A percentile compares a stretch with the other conserved stretches of the same genome.
These are phyloP conservation scores for Salix koriyanagi DNA, from an alignment of 345 rosid species.

Conservation along the genomic window DNA sequence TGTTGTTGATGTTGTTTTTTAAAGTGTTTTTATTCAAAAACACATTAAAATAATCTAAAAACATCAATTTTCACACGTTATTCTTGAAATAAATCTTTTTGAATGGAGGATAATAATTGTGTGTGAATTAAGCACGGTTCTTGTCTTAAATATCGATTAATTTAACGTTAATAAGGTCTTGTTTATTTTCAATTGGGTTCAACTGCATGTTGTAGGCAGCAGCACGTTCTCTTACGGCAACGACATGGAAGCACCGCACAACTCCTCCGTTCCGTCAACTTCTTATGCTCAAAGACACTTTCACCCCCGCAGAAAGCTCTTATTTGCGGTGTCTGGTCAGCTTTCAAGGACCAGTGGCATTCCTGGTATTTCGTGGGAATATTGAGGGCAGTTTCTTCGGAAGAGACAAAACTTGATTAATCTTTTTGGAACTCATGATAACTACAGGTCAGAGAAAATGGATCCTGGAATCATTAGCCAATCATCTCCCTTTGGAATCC, in stretches of 20 bases:
- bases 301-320: background rate
- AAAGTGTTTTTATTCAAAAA: no score
- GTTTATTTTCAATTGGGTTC: no score
- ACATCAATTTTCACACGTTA: no score
- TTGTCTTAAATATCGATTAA: no score
- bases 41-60: no score
- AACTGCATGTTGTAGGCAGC: no score
- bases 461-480: background rate
- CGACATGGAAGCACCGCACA: background rate
- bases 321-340: background rate
- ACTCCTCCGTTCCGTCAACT: background rate
- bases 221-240: background rate
- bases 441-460: background rate
- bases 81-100: no score
- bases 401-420: background rate
- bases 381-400: background rate
- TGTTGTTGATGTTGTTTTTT: no score
- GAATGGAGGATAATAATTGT: no score
- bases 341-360: background rate
- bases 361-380: background rate
- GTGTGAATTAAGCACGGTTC: no score
- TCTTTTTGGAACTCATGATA: background rate
- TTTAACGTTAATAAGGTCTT: no score
- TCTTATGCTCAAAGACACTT: background rate
- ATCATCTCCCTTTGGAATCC: slow-evolving; percentile 2